Evolutionary conservation across 2,329 filamentous ascomycete genomes (phyloP), one percentile per base, ranked within the genome.

Genomic region (Penicillium sp.): DNA sequence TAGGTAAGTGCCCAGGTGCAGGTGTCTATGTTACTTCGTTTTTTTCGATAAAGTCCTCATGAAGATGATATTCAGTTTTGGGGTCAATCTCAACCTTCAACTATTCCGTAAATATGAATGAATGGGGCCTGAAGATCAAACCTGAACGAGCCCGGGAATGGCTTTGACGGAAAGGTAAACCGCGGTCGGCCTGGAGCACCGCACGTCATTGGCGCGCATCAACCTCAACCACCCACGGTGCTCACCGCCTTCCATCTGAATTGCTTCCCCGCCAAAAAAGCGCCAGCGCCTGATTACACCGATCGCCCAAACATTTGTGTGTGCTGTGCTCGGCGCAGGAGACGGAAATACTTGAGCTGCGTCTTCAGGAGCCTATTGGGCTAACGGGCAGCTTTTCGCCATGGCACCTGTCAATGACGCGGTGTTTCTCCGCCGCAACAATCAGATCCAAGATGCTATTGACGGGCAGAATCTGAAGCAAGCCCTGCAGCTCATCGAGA

Each of bases 391-490:
- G 34, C 17, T 22, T 41, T 14, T 37, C 61, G 59, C 37, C 52
- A 76, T 76, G 73, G 71, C 71, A 55, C 68, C 75, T 50, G 65
- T 67, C 57, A 74, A 73, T 65, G 74, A 77, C 56, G 70, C 73
- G 53, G 77, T 79, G 38, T 75, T 78, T 57, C 71, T 77, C 48
- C 77, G 78, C 58, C 77, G 79, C 60, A 80, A 81, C 63, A 79
- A 80, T 60, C 79, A 80, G 61, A 79, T 82, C 51, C 77, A 81
- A 68, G 80, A 81, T 74, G 79, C 79, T 55, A 76, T 81, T 71
- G 76, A 81, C 59, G 75, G 70, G 45, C 76, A 76, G 59, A 82
- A 82, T 63, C 71, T 80, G 66, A 82, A 82, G 65, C 79, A 81
- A 65, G 81, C 80, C 6, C 63, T 82, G 56, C 79, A 82, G 66